Evolutionary conservation across 495 filamentous ascomycete species (phyloP).

Genomic region (Saxophila tyrrhenica): DNA sequence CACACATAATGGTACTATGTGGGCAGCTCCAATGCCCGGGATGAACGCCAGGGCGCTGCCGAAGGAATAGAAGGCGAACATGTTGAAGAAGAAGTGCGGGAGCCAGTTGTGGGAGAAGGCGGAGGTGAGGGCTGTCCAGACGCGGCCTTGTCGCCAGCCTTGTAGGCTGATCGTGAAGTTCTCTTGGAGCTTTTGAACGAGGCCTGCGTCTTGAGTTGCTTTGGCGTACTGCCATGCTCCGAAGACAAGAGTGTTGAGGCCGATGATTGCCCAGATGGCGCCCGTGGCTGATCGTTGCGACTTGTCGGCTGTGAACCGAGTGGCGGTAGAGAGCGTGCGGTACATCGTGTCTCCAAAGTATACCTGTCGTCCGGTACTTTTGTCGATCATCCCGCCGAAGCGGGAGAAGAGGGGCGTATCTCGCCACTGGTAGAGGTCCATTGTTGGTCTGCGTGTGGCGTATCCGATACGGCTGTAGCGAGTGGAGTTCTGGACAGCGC

Average conservation of each 20-base stretch:
- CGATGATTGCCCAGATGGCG: slow-evolving; percentile 23
- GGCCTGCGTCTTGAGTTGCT: not conserved
- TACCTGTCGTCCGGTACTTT: not conserved
- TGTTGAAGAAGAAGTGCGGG: slow-evolving; percentile 20
- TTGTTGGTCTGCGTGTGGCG: not conserved
- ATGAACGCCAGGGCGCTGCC: slow-evolving; percentile 16
- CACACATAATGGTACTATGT: slow-evolving; percentile 16
- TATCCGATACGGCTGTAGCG: not conserved
- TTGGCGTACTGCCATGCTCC: slow-evolving; percentile 16
- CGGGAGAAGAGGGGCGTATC: too few species aligned
- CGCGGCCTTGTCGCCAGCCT: slow-evolving; percentile 14
- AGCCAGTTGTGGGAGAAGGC: slow-evolving; percentile 22
- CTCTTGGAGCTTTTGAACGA: slow-evolving; percentile 3
- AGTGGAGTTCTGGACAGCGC: not conserved
- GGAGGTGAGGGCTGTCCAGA: slow-evolving; percentile 22
- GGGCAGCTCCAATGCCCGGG: slow-evolving; percentile 11
- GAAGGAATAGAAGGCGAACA: slow-evolving; percentile 24
- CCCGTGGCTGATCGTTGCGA: not conserved
- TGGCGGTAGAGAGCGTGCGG: not conserved
- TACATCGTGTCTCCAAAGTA: not conserved
- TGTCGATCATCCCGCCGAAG: too few species aligned
- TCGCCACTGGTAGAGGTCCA: too few species aligned
- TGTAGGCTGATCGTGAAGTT: slow-evolving; percentile 10
- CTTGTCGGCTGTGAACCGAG: not conserved
- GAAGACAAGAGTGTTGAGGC: slow-evolving; percentile 26